Base-by-base conservation (phyloP, 169 alveolate genomes). In the Cryptosporidium baileyi region DNA sequence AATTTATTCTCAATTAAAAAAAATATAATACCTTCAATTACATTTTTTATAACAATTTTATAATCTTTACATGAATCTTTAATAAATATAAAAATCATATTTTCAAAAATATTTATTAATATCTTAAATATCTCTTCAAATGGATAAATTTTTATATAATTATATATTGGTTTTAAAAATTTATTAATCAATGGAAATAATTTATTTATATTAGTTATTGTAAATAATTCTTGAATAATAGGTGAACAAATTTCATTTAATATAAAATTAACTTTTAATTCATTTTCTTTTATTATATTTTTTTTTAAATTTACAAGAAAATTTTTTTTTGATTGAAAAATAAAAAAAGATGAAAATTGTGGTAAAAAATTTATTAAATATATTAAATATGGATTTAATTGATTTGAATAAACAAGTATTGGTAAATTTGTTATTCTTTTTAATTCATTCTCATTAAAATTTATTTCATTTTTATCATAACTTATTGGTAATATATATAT, bases 11-110 rank as follows among this genome's bases (percentile, higher is more conserved):
- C 17, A 13, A 45, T 49, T 28, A 43, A 65, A 65, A 45, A 17
- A 7, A 34, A 28, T 8, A 74, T 36, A 34, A 74, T 40, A 9
- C 49, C 49, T 7, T 52, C 54, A n/a, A 51, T 40, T 8, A 38
- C 24, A 7, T 52, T 44, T 28, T 30, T 41, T n/a, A 74, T 34
- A 13, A 2, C 22, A 1, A 30, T 49, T 28, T 74, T 54, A 5
- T 74, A 74, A 4, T 74, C 85, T 54, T 36, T 74, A 26, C 65
- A 51, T 8, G 85, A 52, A 43, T 57, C 38, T 26, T 36, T 36
- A 28, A 74, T 24, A 19, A 34, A 13, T 2, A 45, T 15, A 17
- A 36, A 57, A 38, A 74, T 13, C 65, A 74, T 54, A 13, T 57
- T 57, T 36, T 74, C 85, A 51, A 74, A 74, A 28, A 74, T 54